These are phyloP conservation scores for Stylosanthes scabra DNA, from an alignment of 331 rosid species.

Conservation along the genomic window DNA sequence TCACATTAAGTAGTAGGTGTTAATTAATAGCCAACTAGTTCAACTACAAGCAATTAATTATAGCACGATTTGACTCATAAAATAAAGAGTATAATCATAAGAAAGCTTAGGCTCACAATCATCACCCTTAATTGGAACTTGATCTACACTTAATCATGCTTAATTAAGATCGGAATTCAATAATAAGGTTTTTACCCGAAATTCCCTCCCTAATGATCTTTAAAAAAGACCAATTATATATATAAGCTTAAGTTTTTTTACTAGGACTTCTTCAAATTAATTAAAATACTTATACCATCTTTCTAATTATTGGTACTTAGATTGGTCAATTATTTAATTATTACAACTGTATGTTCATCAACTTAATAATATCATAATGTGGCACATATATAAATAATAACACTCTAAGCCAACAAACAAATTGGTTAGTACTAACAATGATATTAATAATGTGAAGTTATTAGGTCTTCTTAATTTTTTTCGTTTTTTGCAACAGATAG, in stretches of 20 bases:
- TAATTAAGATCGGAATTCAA: constrained; percentile 5
- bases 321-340: background rate
- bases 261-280: constrained; percentile 15
- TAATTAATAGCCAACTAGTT: constrained; percentile 16
- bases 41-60: constrained; percentile 4
- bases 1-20: background rate
- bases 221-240: constrained; percentile 4
- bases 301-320: constrained; percentile 23
- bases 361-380: constrained; percentile 11
- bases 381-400: background rate
- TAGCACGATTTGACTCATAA: constrained; percentile 9
- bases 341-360: constrained; percentile 33
- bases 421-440: background rate
- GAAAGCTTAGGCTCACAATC: constrained; percentile 38
- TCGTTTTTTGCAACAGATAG: constrained; percentile 17
- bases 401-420: constrained; percentile 34
- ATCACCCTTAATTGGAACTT: constrained; percentile 34
- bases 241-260: constrained; percentile 17
- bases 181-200: constrained; percentile 41
- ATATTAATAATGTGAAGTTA: constrained; percentile 2
- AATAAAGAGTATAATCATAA: background rate
- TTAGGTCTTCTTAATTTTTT: background rate
- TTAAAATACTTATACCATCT: background rate
- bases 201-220: constrained; percentile 54
- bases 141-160: constrained; percentile 36